phyloP scores from a whole-genome alignment of 2,329 filamentous ascomycete species.

The Penicillium glabrum region DNA sequence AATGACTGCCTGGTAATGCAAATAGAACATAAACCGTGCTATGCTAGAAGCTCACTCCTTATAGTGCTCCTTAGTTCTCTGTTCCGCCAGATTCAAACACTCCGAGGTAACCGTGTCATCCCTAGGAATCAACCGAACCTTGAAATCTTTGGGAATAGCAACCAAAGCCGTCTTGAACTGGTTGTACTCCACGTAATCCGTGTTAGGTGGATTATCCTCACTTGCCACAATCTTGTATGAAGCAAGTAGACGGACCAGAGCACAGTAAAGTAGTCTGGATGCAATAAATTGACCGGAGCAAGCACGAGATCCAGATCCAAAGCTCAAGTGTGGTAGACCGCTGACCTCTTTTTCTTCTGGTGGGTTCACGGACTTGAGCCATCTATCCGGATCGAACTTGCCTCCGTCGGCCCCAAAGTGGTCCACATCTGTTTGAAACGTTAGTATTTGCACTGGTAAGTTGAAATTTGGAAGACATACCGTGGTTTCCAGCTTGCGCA shows the following conservation, averaged over 20 bases:
- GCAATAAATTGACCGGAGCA: conserved; percentile 60
- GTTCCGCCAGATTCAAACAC: conserved; percentile 45
- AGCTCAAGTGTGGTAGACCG: conserved; percentile 57
- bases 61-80: conserved; percentile 52
- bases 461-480: conserved; percentile 5
- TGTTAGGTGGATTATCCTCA: conserved; percentile 56
- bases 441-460: not conserved
- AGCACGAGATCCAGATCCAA: conserved; percentile 59
- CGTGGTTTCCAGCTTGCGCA: conserved; percentile 67
- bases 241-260: conserved; percentile 54
- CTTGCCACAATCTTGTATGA: conserved; percentile 55
- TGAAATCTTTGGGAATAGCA: conserved; percentile 60
- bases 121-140: conserved; percentile 56
- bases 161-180: conserved; percentile 60
- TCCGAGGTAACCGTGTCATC: conserved; percentile 40
- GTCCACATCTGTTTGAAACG: conserved; percentile 54
- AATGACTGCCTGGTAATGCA: not conserved
- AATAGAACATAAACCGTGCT: not conserved
- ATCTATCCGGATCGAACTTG: conserved; percentile 65
- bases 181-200: conserved; percentile 64
- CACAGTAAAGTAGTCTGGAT: conserved; percentile 57
- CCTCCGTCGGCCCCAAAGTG: conserved; percentile 60
- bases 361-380: conserved; percentile 48
- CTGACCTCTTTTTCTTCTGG: conserved; percentile 45
- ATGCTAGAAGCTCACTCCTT: conserved; percentile 39